phyloP scores from a whole-genome alignment of 441 rosid genomes.

The Erodium texanum region DNA sequence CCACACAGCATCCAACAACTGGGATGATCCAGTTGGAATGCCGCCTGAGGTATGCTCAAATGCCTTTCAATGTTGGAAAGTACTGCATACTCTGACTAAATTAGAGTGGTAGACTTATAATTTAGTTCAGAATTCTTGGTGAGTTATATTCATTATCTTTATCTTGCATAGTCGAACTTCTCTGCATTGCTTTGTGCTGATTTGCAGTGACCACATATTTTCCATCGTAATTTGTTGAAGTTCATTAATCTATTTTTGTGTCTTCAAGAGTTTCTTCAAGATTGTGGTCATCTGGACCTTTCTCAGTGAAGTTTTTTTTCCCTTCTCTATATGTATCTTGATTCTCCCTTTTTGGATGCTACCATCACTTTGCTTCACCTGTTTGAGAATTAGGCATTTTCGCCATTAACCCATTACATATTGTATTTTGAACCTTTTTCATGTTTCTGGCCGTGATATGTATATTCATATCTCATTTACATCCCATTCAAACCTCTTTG shows the following conservation, averaged over 20 bases:
- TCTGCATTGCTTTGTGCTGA: not conserved
- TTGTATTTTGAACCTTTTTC: not conserved
- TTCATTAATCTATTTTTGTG: not conserved
- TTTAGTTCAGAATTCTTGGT: not conserved
- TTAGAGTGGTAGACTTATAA: not conserved
- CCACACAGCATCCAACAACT: constrained; percentile 25
- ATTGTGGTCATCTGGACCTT: not conserved
- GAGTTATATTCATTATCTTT: not conserved
- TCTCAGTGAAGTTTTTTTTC: not conserved
- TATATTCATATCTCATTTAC: not conserved
- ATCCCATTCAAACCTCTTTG: not conserved
- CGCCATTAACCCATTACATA: not conserved
- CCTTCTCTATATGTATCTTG: not conserved
- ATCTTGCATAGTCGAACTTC: not conserved
- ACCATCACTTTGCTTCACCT: not conserved
- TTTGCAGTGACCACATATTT: not conserved
- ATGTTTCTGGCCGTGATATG: not conserved
- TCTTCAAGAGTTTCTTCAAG: not conserved
- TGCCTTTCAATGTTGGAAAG: constrained; percentile 8
- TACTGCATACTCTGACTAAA: not conserved
- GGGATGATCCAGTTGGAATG: constrained; percentile 68
- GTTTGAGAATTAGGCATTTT: not conserved
- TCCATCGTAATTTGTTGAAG: not conserved
- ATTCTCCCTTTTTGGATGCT: not conserved
- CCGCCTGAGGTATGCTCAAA: constrained; percentile 73